These are phyloP conservation scores for Metarhizium sp. DNA, from an alignment of 2,329 filamentous ascomycete species.

Conservation along the genomic window DNA sequence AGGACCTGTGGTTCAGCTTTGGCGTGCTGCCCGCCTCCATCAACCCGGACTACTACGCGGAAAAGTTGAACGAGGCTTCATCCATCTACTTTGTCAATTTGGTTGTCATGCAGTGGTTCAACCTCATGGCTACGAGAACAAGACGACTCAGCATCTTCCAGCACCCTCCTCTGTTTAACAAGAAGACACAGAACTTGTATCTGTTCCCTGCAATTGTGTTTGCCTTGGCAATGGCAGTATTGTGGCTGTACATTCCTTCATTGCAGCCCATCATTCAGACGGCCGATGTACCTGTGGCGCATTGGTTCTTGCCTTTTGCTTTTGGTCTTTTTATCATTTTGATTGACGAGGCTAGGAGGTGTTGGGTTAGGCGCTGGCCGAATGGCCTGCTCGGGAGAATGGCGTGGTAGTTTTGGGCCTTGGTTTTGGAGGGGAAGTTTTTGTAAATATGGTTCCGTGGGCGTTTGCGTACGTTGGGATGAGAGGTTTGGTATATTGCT, in stretches of 20 bases:
- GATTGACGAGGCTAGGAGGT: constrained; percentile 60
- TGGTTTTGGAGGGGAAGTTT: background rate
- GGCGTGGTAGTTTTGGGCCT: constrained; percentile 38
- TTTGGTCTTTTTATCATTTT: constrained; percentile 53
- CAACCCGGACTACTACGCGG: constrained; percentile 42
- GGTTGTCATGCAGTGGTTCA: constrained; percentile 77
- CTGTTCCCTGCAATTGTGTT: constrained; percentile 65
- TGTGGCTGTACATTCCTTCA: constrained; percentile 59
- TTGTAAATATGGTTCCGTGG: background rate
- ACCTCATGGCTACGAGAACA: constrained; percentile 60
- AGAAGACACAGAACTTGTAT: constrained; percentile 54
- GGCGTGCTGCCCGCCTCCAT: constrained; percentile 40
- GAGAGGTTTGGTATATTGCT: too few relatives aligned
- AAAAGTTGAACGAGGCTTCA: constrained; percentile 53
- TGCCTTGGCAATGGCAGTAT: constrained; percentile 57
- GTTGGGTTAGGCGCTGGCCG: constrained; percentile 49
- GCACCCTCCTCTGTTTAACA: constrained; percentile 59
- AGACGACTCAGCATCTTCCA: constrained; percentile 59
- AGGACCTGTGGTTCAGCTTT: constrained; percentile 58
- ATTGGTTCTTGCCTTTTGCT: constrained; percentile 68
- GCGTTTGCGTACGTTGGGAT: background rate
- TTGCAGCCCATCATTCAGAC: constrained; percentile 55
- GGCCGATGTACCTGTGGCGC: constrained; percentile 54
- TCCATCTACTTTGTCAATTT: constrained; percentile 75
- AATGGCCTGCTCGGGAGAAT: constrained; percentile 45